Evolutionary conservation across 1,284 basidiomycete species (phyloP).

Genomic region (Neotropicomus parvogracilis): DNA sequence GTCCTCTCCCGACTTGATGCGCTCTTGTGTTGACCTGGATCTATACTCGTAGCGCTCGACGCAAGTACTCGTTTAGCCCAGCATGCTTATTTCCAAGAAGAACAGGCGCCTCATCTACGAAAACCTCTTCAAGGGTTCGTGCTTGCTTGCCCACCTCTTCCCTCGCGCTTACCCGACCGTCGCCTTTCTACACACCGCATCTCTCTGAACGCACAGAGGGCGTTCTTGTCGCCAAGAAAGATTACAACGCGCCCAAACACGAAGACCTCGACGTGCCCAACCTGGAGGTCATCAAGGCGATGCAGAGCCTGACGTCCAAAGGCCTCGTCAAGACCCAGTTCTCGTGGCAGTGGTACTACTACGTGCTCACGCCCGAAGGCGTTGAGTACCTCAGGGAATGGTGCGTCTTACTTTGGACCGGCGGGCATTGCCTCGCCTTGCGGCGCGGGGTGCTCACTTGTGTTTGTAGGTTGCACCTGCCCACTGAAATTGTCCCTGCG

Average conservation of each 20-base stretch:
- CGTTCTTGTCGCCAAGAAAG: conserved; percentile 98
- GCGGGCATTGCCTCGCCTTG: no score
- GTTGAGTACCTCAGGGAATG: conserved; percentile 94
- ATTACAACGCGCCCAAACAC: conserved; percentile 96
- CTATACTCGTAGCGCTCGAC: conserved; percentile 38
- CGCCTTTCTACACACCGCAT: background rate
- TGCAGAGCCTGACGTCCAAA: conserved; percentile 95
- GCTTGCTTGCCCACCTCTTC: background rate
- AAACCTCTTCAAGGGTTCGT: conserved; percentile 94
- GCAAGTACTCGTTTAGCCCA: conserved; percentile 46
- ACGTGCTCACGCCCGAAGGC: conserved; percentile 91
- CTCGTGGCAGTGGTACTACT: conserved; percentile 96
- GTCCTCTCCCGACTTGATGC: conserved; percentile 1
- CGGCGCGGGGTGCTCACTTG: conserved; percentile 5
- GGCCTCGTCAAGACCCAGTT: conserved; percentile 98
- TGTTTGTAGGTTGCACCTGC: conserved; percentile 81
- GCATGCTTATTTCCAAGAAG: conserved; percentile 84
- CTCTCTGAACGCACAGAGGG: conserved; percentile 61
- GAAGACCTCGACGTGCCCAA: conserved; percentile 97
- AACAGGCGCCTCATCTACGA: conserved; percentile 90
- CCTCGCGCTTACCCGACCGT: conserved; percentile 2
- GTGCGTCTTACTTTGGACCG: conserved; percentile 42
- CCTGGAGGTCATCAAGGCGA: conserved; percentile 98
- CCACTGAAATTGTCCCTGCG: conserved; percentile 88
- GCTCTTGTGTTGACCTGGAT: background rate